Conservation (phyloP, 2,329 filamentous ascomycete species). For the Aspergillus chevalieri region DNA sequence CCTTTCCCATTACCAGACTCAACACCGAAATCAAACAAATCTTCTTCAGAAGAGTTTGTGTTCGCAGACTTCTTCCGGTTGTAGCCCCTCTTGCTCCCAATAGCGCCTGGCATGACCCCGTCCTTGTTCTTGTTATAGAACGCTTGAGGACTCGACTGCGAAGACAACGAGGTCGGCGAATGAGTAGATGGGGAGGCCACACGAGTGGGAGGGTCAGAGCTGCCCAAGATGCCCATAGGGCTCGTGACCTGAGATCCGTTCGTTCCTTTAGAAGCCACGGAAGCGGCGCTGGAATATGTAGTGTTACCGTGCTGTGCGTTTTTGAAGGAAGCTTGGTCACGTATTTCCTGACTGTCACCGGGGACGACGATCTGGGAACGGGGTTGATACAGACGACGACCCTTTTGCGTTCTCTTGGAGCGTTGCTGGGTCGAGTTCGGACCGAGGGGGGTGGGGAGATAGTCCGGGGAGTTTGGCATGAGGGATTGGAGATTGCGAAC, state of each 20-base stretch:
- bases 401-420: conserved; percentile 12
- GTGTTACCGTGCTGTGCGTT: conserved; percentile 4
- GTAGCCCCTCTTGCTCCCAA: conserved; percentile 8
- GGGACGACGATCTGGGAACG: conserved; percentile 7
- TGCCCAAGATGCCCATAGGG: conserved; percentile 3
- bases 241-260: conserved; percentile 1
- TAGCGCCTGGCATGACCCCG: conserved; percentile 8
- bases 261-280: conserved; percentile 11
- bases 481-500: conserved; percentile 15
- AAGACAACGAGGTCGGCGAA: conserved; percentile 10
- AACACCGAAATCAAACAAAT: conserved; percentile 7
- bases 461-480: conserved; percentile 11
- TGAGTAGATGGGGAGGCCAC: conserved; percentile 13
- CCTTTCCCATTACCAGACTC: conserved; percentile 1
- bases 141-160: conserved; percentile 11
- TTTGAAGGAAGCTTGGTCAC: conserved; percentile 6
- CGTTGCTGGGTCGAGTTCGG: conserved; percentile 4
- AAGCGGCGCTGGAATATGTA: conserved; percentile 8
- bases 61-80: conserved; percentile 6
- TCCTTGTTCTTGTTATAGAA: conserved; percentile 6
- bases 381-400: conserved; percentile 18
- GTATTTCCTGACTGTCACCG: conserved; percentile 1
- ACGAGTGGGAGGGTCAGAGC: conserved; percentile 13
- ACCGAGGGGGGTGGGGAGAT: conserved; percentile 7
- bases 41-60: conserved; percentile 10